Evolutionary conservation across 2,329 filamentous ascomycete species (phyloP).

Genomic region (Rosellinia necatrix): DNA sequence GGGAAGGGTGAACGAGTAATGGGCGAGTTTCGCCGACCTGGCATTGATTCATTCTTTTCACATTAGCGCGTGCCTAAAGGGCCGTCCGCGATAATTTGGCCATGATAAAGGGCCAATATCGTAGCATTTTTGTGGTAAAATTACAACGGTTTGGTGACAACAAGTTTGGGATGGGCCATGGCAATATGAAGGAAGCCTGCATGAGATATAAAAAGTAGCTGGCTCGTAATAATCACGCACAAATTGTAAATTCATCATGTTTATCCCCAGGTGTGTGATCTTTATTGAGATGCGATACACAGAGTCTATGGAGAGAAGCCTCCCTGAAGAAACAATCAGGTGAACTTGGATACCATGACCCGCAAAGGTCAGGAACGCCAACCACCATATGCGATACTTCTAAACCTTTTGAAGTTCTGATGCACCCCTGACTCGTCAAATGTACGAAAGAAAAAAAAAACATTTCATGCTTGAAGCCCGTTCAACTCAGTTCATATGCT

Average conservation of each 20-base stretch:
- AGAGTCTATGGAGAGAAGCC: constrained; percentile 20
- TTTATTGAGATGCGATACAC: constrained; percentile 20
- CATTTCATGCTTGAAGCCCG: constrained; percentile 24
- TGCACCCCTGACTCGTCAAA: constrained; percentile 8
- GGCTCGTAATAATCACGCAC: too few species aligned
- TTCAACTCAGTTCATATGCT: constrained; percentile 32
- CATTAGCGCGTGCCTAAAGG: too few species aligned
- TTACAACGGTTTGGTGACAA: not conserved
- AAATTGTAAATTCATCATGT: too few species aligned
- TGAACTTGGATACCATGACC: not conserved
- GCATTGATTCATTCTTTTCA: too few species aligned
- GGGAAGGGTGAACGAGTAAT: not conserved
- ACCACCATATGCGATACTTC: constrained; percentile 33
- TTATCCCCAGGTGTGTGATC: constrained; percentile 26
- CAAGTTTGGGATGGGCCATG: too few species aligned
- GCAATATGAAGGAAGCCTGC: too few species aligned
- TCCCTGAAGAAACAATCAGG: constrained; percentile 33
- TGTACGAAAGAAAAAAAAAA: constrained; percentile 20
- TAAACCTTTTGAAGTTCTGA: constrained; percentile 18
- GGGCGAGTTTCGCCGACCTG: too few species aligned
- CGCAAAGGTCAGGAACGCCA: constrained; percentile 26
- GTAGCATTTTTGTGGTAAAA: constrained; percentile 1
- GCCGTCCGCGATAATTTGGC: not conserved
- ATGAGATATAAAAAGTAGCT: too few species aligned
- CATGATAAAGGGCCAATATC: not conserved